These are phyloP conservation scores for Leccinum incarnatum DNA, from an alignment of 768 basidiomycete species.

Conservation along the genomic window DNA sequence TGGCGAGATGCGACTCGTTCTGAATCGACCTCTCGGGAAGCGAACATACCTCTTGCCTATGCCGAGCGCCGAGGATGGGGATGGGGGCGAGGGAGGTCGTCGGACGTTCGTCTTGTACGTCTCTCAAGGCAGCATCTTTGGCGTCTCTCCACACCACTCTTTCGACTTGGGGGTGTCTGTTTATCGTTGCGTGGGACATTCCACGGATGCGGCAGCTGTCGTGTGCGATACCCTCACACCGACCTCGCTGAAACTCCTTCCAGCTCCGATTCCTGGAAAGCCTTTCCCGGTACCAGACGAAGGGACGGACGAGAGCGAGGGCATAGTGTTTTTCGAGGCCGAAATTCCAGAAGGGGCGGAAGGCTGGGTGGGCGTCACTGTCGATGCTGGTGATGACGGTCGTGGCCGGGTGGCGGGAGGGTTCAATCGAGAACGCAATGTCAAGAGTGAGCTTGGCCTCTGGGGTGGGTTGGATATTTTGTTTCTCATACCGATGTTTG, in stretches of 20 bases:
- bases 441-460: constrained; percentile 35
- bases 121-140: constrained; percentile 53
- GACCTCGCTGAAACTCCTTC: constrained; percentile 55
- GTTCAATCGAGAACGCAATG: constrained; percentile 36
- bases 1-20: constrained; percentile 36
- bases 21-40: constrained; percentile 42
- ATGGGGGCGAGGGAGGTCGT: neutral
- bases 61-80: neutral
- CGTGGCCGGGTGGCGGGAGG: constrained; percentile 63
- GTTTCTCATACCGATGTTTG: constrained; percentile 1
- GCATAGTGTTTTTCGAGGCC: constrained; percentile 62
- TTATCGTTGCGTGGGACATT: constrained; percentile 39
- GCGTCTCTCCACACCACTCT: constrained; percentile 49
- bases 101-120: constrained; percentile 54
- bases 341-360: constrained; percentile 30
- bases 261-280: constrained; percentile 50
- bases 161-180: constrained; percentile 47
- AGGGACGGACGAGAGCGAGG: constrained; percentile 74
- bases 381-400: constrained; percentile 48
- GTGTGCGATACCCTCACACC: constrained; percentile 46
- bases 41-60: constrained; percentile 52
- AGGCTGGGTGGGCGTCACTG: constrained; percentile 51
- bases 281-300: constrained; percentile 66
- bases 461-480: constrained; percentile 37
- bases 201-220: constrained; percentile 16